Evolutionary conservation across 371 early-diverging fungal genomes (phyloP), one percentile per base, ranked within the genome.

Genomic region (Rhizomucor miehei): DNA sequence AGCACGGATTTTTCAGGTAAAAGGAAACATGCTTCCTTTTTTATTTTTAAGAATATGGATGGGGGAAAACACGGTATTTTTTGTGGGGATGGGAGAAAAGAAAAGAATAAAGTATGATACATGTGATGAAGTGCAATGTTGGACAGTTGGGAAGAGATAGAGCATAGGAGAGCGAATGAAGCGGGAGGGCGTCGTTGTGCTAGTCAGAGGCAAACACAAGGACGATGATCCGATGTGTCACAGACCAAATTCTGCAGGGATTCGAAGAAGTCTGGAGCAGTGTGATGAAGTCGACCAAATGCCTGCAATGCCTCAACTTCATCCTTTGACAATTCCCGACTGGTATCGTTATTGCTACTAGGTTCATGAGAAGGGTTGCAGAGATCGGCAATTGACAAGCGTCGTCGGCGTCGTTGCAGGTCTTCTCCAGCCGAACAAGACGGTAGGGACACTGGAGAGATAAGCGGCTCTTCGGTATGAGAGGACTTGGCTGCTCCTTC

Each of bases 221-320:
- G 44, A 23, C 40, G 41, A 41, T 41, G 41, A 41, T 41, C 29
- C 29, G 29, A 3, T 29, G 29, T 38, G 25, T 44, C 54, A 17
- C 45, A 39, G 25, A 53, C 62, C 23, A 70, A 50, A 41, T 67
- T 67, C 38, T 62, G 58, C 29, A 70, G 58, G n/a, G 71, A 71
- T 47, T 67, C 67, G 50, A 62, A 65, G 51, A 65, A 60, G 21
- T 65, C 60, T n/a, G 64, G 57, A 20, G 71, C 64, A 10, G 56
- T 45, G 21, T 39, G 34, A 24, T 66, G 63, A 43, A 78, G 66
- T 39, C 59, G 57, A 19, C 69, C 57, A 41, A 78, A 71, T 1
- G 71, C 75, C 48, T 78, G 60, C 9, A 78, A 47, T 10, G 67
- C 79, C 51, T 78, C 79, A 44, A 63, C 55, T 50, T 78, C 79